These are phyloP conservation scores for Apiotrichum siamense DNA, from an alignment of 1,284 basidiomycete genomes.

Conservation along the genomic window DNA sequence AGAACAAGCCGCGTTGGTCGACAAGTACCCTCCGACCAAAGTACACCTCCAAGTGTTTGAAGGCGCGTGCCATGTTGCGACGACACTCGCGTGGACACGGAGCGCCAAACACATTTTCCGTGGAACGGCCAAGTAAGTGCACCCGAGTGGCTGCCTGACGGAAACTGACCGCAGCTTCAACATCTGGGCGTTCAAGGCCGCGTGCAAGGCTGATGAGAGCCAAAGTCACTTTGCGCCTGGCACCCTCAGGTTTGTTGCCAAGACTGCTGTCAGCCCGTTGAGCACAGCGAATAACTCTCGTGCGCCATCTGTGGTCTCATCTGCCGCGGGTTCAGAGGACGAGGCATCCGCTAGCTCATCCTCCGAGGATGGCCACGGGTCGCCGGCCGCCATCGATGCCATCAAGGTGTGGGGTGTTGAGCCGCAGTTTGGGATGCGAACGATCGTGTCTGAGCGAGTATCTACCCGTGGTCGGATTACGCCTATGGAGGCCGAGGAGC, in stretches of 20 bases:
- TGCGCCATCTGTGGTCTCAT: neutral
- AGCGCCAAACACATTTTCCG: constrained; percentile 46
- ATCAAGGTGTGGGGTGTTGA: constrained; percentile 37
- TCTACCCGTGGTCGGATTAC: constrained; percentile 69
- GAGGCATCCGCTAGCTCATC: neutral
- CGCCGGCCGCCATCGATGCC: neutral
- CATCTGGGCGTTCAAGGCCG: constrained; percentile 43
- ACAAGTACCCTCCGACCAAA: constrained; percentile 49
- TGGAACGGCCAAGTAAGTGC: constrained; percentile 41
- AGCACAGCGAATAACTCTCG: neutral
- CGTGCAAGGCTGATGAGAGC: constrained; percentile 9
- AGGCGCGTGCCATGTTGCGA: constrained; percentile 46
- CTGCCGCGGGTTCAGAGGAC: neutral
- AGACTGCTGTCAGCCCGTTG: no score
- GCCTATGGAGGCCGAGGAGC: constrained; percentile 63
- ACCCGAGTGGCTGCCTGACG: neutral
- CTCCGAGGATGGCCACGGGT: neutral
- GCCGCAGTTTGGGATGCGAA: constrained; percentile 34
- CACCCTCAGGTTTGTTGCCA: no score
- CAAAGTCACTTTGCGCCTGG: no score
- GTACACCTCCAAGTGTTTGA: constrained; percentile 51
- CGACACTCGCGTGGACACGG: constrained; percentile 45
- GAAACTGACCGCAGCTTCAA: constrained; percentile 34
- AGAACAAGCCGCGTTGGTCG: constrained; percentile 38
- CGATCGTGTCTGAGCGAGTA: constrained; percentile 80